phyloP scores from a whole-genome alignment of 139 green algal species.

The Chlorella sp. region DNA sequence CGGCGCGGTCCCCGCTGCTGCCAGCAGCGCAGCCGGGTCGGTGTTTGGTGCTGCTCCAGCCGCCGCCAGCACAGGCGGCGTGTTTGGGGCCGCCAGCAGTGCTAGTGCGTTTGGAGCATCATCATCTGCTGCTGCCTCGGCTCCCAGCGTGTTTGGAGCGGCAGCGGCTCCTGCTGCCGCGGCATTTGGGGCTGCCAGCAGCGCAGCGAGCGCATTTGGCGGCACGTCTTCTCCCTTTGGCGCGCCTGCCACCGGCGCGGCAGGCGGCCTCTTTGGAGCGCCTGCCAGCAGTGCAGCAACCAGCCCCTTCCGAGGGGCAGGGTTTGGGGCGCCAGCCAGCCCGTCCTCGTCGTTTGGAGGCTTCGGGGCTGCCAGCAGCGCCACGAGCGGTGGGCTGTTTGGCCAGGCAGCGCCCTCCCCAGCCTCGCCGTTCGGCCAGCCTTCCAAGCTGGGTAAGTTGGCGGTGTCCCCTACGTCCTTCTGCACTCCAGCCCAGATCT shows the following conservation, averaged over 20 bases:
- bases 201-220: background rate
- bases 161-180: background rate
- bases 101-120: background rate
- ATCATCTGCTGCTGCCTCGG: background rate
- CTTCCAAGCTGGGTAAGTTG: background rate
- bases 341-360: background rate
- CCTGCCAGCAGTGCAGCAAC: background rate
- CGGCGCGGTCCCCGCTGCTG: background rate
- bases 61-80: background rate
- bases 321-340: constrained; percentile 8
- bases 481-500: background rate
- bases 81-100: background rate
- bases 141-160: background rate
- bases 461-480: background rate
- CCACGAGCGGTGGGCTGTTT: background rate
- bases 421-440: too few species aligned
- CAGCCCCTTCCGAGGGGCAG: constrained; percentile 10
- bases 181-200: constrained; percentile 10
- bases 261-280: constrained; percentile 10
- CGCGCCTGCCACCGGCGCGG: background rate
- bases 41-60: constrained; percentile 5
- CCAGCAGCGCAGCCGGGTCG: background rate
- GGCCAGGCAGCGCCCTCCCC: background rate
- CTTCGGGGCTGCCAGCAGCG: background rate
- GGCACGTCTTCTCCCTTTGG: background rate